Percentiles rank a stretch among this genome's conserved stretches.
Evolutionary conservation across 108 stramenopile genomes (phyloP).

Genomic region (Skeletonema costatum): DNA sequence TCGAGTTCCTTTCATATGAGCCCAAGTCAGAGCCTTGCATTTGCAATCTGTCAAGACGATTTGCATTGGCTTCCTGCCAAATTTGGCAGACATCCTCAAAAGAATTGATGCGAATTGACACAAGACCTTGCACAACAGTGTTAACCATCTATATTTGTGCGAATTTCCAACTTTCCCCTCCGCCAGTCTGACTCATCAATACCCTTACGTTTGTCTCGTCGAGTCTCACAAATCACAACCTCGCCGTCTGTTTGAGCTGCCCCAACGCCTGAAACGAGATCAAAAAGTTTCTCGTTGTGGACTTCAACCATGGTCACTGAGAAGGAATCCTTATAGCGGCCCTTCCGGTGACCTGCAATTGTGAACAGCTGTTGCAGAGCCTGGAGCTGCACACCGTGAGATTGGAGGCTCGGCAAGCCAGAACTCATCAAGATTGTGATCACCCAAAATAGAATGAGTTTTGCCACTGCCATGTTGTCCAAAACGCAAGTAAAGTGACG

Average conservation of each 20-base stretch:
- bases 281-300: slow-evolving; percentile 72
- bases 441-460: slow-evolving; percentile 91
- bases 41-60: slow-evolving; percentile 46
- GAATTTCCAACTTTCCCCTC: slow-evolving; percentile 75
- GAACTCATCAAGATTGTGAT: slow-evolving; percentile 22
- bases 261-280: slow-evolving; percentile 70
- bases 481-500: slow-evolving; percentile 93
- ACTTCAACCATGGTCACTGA: slow-evolving; percentile 78
- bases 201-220: slow-evolving; percentile 25
- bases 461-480: slow-evolving; percentile 94
- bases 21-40: slow-evolving; percentile 52
- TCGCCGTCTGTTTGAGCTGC: slow-evolving; percentile 66
- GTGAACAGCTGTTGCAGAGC: slow-evolving; percentile 70
- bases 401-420: slow-evolving; percentile 25
- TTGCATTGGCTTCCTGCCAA: slow-evolving; percentile 62
- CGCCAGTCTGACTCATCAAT: slow-evolving; percentile 32
- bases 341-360: slow-evolving; percentile 64
- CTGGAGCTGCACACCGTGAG: slow-evolving; percentile 69
- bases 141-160: slow-evolving; percentile 84
- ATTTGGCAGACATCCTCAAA: slow-evolving; percentile 65
- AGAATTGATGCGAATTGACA: slow-evolving; percentile 57
- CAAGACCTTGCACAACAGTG: slow-evolving; percentile 76
- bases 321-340: slow-evolving; percentile 73
- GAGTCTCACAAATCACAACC: slow-evolving; percentile 41
- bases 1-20: slow-evolving; percentile 43